phyloP scores from a whole-genome alignment of 2,329 filamentous ascomycete species.

The Myriosclerotinia curreyana region DNA sequence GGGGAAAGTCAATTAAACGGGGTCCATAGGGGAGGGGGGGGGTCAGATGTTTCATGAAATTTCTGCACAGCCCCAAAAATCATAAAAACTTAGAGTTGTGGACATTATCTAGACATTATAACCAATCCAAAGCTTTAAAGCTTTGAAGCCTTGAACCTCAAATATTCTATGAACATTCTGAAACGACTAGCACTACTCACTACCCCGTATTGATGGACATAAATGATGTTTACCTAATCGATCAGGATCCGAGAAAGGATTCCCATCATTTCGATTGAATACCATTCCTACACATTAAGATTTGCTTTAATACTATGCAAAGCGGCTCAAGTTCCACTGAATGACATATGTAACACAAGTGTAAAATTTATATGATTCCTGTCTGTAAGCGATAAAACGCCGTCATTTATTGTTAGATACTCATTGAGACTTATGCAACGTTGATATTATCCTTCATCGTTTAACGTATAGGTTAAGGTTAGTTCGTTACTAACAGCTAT shows the following conservation, averaged over 20 bases:
- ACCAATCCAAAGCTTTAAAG: conserved; percentile 3
- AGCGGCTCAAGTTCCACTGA: not conserved
- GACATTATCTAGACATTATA: not conserved
- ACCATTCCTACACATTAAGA: conserved; percentile 8
- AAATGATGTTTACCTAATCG: conserved; percentile 1
- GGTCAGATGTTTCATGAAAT: conserved; percentile 16
- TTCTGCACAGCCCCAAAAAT: not conserved
- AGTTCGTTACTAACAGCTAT: not conserved
- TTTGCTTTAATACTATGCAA: conserved; percentile 17
- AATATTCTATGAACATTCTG: not conserved
- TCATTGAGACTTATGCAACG: conserved; percentile 11
- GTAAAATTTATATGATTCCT: not conserved
- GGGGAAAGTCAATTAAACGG: not conserved
- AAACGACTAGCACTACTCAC: conserved; percentile 1
- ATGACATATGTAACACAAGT: not conserved
- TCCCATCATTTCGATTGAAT: conserved; percentile 14
- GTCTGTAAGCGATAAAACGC: not conserved
- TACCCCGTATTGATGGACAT: not conserved
- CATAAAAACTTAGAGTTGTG: not conserved
- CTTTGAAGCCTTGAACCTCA: not conserved
- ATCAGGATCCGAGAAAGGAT: conserved; percentile 22
- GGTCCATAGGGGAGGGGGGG: not conserved
- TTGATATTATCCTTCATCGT: not conserved
- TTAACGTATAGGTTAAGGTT: not conserved
- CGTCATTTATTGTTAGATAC: not conserved